Base-by-base conservation (phyloP, 2,329 filamentous ascomycete species). In the Sporothrix humicola region DNA sequence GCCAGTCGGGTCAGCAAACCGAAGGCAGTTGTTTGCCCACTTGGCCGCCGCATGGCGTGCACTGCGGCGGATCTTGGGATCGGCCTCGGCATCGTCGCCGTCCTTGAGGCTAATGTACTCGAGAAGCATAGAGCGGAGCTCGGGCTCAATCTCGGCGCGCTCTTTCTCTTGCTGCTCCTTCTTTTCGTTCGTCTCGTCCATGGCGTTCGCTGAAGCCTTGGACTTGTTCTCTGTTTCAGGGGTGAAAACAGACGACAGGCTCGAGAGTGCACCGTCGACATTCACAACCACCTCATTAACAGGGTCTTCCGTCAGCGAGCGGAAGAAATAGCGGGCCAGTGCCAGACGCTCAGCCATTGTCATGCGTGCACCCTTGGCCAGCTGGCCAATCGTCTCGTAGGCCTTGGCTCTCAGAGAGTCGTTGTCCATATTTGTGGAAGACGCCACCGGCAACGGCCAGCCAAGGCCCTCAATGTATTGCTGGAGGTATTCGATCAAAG, bases 331-430 rank as follows among this genome's bases (percentile, higher is more conserved):
- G 69, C 87, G 74, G 0, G 88, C 77, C 89, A 89, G 69, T 89
- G 84, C 76, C 46, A 87, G 73, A 1, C 72, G 72, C 85, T 87
- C 84, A 54, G 82, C 82, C 13, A 89, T 78, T 3, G 90, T 83
- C 77, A 89, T 87, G 2, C 86, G 82, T 3, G 91, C 88, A 3
- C 88, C 89, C 76, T 90, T 89, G 72, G 92, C 90, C 31, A 98
- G 82, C 15, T 96, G 87, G 0, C 95, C 96, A 54, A 98, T 93
- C 0, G 93, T 94, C 80, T 98, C 95, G 81, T 98, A 98, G 1
- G 92, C 94, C 79, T 92, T 91, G 6, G 91, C 91, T 56, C 95
- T 90, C 59, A 97, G 85, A 3, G 88, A 87, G 72, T 91, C 84
- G 72, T 91, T 89, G 66, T 91, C 89, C 13, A 81, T 80, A 7